These are phyloP conservation scores for Phoma sp. DNA, from an alignment of 2,329 filamentous ascomycete genomes.

Conservation along the genomic window DNA sequence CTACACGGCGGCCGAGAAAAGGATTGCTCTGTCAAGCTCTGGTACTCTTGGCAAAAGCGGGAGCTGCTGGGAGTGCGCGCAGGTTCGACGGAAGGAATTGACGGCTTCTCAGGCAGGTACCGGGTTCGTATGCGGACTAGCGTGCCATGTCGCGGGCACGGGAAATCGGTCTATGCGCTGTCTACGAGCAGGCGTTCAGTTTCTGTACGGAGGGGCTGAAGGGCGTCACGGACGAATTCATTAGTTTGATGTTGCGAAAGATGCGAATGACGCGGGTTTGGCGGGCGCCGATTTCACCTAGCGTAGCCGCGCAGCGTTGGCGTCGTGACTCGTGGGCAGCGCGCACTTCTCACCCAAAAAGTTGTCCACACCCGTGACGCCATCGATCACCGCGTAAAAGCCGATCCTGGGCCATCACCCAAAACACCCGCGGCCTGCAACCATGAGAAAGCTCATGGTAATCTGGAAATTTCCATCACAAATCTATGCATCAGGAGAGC, in stretches of 20 bases:
- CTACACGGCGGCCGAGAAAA: background rate
- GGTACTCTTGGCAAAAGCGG: background rate
- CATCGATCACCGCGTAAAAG: conserved; percentile 17
- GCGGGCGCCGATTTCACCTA: conserved; percentile 14
- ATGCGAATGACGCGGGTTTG: conserved; percentile 13
- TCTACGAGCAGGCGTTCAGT: background rate
- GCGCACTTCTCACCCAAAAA: conserved; percentile 8
- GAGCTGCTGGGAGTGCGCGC: conserved; percentile 6
- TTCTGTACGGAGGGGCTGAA: background rate
- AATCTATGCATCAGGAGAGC: conserved; percentile 3
- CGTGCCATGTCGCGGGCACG: conserved; percentile 2
- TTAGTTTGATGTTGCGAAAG: conserved; percentile 10
- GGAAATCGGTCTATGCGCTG: background rate
- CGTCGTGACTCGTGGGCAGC: conserved; percentile 9
- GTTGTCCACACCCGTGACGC: conserved; percentile 5
- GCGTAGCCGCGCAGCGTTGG: conserved; percentile 4
- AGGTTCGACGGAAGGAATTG: conserved; percentile 3
- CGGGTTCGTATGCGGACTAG: background rate
- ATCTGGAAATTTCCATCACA: conserved; percentile 11
- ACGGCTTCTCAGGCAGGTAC: background rate
- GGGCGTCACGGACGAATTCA: conserved; percentile 15
- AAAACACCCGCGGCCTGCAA: background rate
- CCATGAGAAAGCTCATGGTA: conserved; percentile 7
- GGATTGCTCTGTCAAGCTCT: conserved; percentile 3
- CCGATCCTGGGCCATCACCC: conserved; percentile 9